Conservation (phyloP, 306 rosid genomes). For the Ormosia semicastrata region DNA sequence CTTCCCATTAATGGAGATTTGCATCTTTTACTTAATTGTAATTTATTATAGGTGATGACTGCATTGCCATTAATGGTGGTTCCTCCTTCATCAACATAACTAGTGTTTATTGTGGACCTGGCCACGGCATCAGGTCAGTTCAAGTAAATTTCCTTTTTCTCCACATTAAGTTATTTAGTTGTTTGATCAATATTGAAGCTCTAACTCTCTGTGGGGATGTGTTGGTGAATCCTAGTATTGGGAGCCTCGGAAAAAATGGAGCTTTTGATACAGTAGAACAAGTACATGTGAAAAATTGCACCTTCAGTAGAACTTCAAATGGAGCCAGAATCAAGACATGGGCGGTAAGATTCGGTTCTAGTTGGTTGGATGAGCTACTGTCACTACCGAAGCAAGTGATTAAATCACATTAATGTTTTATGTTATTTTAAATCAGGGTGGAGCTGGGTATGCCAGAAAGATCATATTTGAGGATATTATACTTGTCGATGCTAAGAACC, state of each 20-base stretch:
- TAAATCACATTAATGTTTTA: not conserved
- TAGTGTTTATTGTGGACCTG: constrained; percentile 52
- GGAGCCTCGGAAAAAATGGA: constrained; percentile 47
- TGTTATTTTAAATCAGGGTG: constrained; percentile 31
- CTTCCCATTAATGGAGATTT: too few relatives aligned
- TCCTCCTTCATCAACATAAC: constrained; percentile 36
- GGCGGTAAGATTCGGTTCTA: constrained; percentile 11
- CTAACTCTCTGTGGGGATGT: not conserved
- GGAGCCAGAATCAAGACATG: constrained; percentile 66
- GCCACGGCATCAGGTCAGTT: constrained; percentile 57
- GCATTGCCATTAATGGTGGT: constrained; percentile 44
- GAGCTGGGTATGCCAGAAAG: constrained; percentile 49
- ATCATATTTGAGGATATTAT: constrained; percentile 29
- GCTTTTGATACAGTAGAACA: constrained; percentile 33
- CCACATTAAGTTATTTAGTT: not conserved
- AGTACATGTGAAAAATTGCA: constrained; percentile 42
- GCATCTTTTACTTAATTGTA: not conserved
- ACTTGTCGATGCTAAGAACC: constrained; percentile 8
- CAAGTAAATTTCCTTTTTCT: not conserved
- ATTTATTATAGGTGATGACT: constrained; percentile 53
- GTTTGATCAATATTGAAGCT: not conserved
- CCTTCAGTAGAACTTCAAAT: constrained; percentile 34
- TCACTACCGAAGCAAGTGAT: not conserved
- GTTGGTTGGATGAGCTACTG: not conserved
- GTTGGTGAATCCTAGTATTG: constrained; percentile 33